These are phyloP conservation scores for Colletotrichum sp. DNA, from an alignment of 2,329 filamentous ascomycete species.

Conservation along the genomic window DNA sequence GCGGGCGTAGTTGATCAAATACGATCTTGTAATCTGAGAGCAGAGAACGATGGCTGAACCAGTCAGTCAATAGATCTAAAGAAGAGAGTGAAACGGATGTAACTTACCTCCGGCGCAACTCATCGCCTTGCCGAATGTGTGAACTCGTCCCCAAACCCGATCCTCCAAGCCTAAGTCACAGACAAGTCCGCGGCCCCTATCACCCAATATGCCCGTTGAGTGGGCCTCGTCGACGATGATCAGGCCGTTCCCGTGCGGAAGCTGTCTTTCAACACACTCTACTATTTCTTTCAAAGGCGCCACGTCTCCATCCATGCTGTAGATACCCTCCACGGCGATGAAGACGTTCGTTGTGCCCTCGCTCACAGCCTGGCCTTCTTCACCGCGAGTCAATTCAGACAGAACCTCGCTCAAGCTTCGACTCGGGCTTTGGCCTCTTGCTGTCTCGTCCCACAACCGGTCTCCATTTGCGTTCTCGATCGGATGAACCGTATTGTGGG, in stretches of 20 bases:
- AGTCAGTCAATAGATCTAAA: background rate
- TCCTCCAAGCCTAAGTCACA: constrained; percentile 60
- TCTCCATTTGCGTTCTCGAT: background rate
- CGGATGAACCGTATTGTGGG: constrained; percentile 56
- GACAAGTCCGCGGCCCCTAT: constrained; percentile 62
- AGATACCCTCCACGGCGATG: constrained; percentile 73
- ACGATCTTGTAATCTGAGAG: constrained; percentile 61
- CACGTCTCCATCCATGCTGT: constrained; percentile 86
- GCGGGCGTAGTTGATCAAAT: constrained; percentile 79
- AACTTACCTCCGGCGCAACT: constrained; percentile 71
- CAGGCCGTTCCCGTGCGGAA: constrained; percentile 64
- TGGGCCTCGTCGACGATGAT: constrained; percentile 75
- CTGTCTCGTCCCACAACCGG: background rate
- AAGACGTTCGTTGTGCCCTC: constrained; percentile 61
- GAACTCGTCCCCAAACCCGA: constrained; percentile 61
- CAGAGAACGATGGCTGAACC: constrained; percentile 62
- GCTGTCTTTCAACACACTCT: constrained; percentile 55
- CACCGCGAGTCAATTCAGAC: constrained; percentile 33
- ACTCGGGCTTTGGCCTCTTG: background rate
- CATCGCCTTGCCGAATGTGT: constrained; percentile 73
- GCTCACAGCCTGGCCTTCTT: constrained; percentile 34
- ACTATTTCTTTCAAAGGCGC: constrained; percentile 68
- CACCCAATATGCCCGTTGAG: constrained; percentile 65
- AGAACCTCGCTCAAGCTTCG: constrained; percentile 32
- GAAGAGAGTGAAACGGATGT: background rate